phyloP scores from a whole-genome alignment of 257 asterid genomes.

The Nicotiana paniculata region DNA sequence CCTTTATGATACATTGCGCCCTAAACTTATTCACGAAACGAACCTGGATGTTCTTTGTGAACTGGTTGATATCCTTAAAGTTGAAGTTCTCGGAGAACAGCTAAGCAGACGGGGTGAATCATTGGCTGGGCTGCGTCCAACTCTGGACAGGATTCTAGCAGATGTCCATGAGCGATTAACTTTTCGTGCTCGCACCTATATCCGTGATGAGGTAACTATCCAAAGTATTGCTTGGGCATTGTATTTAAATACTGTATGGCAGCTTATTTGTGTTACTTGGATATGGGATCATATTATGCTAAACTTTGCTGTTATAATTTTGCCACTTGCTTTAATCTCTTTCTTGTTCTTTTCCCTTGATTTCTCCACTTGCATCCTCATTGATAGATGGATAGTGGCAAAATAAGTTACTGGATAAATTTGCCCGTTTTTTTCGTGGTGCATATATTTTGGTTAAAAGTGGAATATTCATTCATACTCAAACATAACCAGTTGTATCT shows the following conservation, averaged over 20 bases:
- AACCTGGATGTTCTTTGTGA: slow-evolving; percentile 95
- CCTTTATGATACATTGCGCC: slow-evolving; percentile 88
- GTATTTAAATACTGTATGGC: background rate
- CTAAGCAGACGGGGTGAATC: slow-evolving; percentile 82
- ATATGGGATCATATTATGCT: background rate
- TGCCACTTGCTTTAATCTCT: background rate
- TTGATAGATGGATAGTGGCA: background rate
- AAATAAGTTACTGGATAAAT: background rate
- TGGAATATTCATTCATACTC: background rate
- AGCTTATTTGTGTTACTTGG: background rate
- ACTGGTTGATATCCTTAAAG: slow-evolving; percentile 87
- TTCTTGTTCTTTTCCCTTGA: background rate
- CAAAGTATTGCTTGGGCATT: background rate
- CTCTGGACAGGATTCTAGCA: slow-evolving; percentile 86
- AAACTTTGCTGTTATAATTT: background rate
- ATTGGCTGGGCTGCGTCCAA: slow-evolving; percentile 83
- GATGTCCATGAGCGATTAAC: slow-evolving; percentile 96
- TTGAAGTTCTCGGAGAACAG: slow-evolving; percentile 92
- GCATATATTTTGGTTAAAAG: background rate
- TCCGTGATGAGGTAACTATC: slow-evolving; percentile 80
- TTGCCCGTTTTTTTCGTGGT: background rate
- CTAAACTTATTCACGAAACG: slow-evolving; percentile 94
- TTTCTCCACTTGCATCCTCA: background rate
- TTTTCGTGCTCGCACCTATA: slow-evolving; percentile 94
- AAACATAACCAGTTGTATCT: background rate